Percentiles rank a stretch among this genome's conserved stretches.
These are phyloP conservation scores for Thelonectria discophora DNA, from an alignment of 2,329 filamentous ascomycete species.

Conservation along the genomic window DNA sequence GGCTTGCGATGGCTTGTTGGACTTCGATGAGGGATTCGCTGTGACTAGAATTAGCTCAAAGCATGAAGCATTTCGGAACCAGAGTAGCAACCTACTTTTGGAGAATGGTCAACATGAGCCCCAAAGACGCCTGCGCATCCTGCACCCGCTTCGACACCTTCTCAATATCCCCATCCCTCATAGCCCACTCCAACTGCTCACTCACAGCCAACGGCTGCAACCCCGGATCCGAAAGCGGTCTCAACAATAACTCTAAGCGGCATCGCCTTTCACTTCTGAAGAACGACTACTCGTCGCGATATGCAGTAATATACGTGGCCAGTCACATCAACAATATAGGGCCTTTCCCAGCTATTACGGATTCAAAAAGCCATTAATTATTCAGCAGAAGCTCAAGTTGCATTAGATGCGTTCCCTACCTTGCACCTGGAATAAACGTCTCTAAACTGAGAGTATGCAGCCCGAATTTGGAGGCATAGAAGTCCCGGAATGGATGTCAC, in stretches of 20 bases:
- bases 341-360: too few species aligned
- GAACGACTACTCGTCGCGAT: too few species aligned
- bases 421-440: too few species aligned
- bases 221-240: background rate
- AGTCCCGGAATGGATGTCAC: too few species aligned
- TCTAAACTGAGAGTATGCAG: too few species aligned
- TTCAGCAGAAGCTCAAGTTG: too few species aligned
- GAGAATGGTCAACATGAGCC: slow-evolving; percentile 8
- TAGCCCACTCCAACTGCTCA: slow-evolving; percentile 8
- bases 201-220: slow-evolving; percentile 2
- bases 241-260: slow-evolving; percentile 1
- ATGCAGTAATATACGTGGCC: too few species aligned
- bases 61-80: background rate
- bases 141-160: slow-evolving; percentile 6
- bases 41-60: background rate
- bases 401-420: too few species aligned
- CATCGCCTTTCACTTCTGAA: too few species aligned
- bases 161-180: slow-evolving; percentile 4
- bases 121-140: slow-evolving; percentile 10
- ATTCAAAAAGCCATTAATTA: too few species aligned
- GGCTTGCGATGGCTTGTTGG: slow-evolving; percentile 4
- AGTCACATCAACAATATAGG: too few species aligned
- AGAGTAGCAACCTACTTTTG: background rate
- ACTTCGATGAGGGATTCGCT: slow-evolving; percentile 10
- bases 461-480: too few species aligned